Base-by-base conservation (phyloP, 2,329 filamentous ascomycete species). In the Chalaropsis thielavioides region DNA sequence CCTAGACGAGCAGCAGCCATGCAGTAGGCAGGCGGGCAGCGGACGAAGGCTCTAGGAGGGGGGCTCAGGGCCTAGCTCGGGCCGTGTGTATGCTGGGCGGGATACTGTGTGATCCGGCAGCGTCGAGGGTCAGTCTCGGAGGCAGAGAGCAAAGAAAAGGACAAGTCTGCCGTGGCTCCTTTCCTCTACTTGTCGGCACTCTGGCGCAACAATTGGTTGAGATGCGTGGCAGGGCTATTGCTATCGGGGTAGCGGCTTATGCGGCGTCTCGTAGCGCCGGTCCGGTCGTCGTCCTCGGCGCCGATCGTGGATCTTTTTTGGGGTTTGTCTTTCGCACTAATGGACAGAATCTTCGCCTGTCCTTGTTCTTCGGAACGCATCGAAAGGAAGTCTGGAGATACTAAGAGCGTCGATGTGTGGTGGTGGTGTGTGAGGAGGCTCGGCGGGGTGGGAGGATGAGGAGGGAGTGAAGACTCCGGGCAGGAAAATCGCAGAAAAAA, bases 341-440 rank as follows among this genome's bases (percentile, higher is more conserved):
- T 38, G 65, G 65, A 67, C 65, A 67, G 65, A 67, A 61, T 67
- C 56, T 61, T 61, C 43, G 62, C 46, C 65, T 67, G 65, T 67
- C 65, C 65, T 62, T 44, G 43, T 61, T 61, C 58, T 64, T 67
- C 62, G 62, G 62, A 61, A 67, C 58, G 62, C 65, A 67, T 67
- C 65, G 65, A 67, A 67, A 64, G 65, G 46, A 56, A 13, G 41
- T 64, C 46, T 60, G 51, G 22, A 40, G 49, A 62, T 67, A 43
- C 22, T 22, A 61, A 38, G 35, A 56, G 44, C 27, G 27, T 65
- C 43, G 31, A 51, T 44, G 17, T 49, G n/a, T 49, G 44, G 44
- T 49, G 40, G 43, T 61, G 11, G 17, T 7, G 24, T 62, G 19
- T 49, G 27, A 49, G 22, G 35, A 31, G 60, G 15, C 27, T 31